phyloP scores from a whole-genome alignment of 1,284 basidiomycete species.

The Cystobasidium pallidum region DNA sequence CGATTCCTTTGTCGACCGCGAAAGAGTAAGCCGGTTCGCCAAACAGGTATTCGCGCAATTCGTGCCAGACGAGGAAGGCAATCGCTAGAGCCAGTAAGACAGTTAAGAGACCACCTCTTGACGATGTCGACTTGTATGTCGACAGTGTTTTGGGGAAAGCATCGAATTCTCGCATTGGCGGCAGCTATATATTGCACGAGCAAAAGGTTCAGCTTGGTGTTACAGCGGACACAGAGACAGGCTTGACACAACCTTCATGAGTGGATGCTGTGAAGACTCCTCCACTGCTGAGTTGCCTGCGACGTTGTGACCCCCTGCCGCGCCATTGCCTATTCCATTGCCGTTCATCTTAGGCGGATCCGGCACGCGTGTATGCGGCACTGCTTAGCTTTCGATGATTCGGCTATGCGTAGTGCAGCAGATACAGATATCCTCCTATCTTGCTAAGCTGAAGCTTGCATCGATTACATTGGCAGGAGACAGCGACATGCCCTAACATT shows the following conservation, averaged over 20 bases:
- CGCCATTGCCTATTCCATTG: slow-evolving; percentile 10
- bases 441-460: too few species aligned
- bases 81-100: slow-evolving; percentile 74
- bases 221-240: not conserved
- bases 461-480: not conserved
- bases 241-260: slow-evolving; percentile 38
- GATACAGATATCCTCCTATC: too few species aligned
- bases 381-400: too few species aligned
- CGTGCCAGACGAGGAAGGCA: slow-evolving; percentile 77
- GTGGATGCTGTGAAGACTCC: slow-evolving; percentile 30
- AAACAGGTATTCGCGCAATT: slow-evolving; percentile 85
- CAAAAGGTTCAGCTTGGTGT: not conserved
- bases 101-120: slow-evolving; percentile 85
- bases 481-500: not conserved
- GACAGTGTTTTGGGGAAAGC: slow-evolving; percentile 84
- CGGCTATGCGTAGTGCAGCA: too few species aligned
- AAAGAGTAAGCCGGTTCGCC: slow-evolving; percentile 88
- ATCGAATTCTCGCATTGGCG: slow-evolving; percentile 62
- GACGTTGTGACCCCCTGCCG: not conserved
- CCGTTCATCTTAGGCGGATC: slow-evolving; percentile 11
- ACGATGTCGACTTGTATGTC: slow-evolving; percentile 82
- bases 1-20: slow-evolving; percentile 70
- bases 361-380: too few species aligned
- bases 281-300: not conserved
- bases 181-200: slow-evolving; percentile 9